These are phyloP conservation scores for Cercospora sp. DNA, from an alignment of 2,329 filamentous ascomycete genomes.

Conservation along the genomic window DNA sequence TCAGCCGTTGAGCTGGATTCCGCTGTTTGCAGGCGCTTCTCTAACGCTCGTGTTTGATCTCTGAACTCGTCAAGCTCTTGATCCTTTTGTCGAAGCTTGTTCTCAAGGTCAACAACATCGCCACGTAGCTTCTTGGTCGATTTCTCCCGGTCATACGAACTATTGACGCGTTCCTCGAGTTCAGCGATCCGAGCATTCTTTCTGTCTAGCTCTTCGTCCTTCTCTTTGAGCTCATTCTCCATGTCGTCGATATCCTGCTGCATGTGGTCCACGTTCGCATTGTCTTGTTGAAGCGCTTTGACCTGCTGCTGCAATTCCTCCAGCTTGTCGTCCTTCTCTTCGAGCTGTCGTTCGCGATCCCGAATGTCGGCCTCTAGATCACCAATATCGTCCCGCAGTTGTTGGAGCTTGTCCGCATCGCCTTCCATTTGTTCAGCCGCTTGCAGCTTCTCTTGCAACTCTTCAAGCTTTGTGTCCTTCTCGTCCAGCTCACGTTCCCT, in stretches of 20 bases:
- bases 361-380: constrained; percentile 56
- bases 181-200: constrained; percentile 38
- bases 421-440: constrained; percentile 35
- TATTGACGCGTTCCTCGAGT: constrained; percentile 37
- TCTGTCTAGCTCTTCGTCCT: constrained; percentile 47
- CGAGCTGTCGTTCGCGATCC: constrained; percentile 43
- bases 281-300: constrained; percentile 34
- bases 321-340: constrained; percentile 53
- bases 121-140: constrained; percentile 42
- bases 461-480: constrained; percentile 55
- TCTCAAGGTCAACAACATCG: constrained; percentile 40
- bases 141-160: constrained; percentile 38
- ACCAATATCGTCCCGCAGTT: constrained; percentile 53
- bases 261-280: constrained; percentile 60
- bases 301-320: constrained; percentile 47
- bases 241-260: constrained; percentile 55
- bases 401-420: constrained; percentile 35
- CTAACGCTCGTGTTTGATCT: constrained; percentile 37
- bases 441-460: constrained; percentile 45
- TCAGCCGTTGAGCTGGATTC: constrained; percentile 28
- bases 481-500: constrained; percentile 41
- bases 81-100: constrained; percentile 39
- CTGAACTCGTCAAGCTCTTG: constrained; percentile 40
- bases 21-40: constrained; percentile 38
- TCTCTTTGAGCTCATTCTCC: constrained; percentile 54